These are phyloP conservation scores for Penicilliopsis zonata DNA, from an alignment of 495 filamentous ascomycete genomes.

Conservation along the genomic window DNA sequence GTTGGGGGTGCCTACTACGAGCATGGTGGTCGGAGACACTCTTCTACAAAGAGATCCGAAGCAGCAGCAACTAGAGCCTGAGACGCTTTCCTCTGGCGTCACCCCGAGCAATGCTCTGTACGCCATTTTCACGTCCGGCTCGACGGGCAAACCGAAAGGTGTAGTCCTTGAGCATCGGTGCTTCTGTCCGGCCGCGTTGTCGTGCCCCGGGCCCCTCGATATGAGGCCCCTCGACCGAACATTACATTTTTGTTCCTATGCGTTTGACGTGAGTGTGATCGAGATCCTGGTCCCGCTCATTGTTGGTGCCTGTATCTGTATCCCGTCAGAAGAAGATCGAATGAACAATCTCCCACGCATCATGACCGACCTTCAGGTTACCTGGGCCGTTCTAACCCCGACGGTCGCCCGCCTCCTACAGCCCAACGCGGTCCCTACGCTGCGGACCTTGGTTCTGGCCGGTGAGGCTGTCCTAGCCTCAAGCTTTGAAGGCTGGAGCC, in stretches of 20 bases:
- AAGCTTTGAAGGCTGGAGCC: slow-evolving; percentile 7
- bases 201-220: not conserved
- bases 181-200: slow-evolving; percentile 9
- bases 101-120: slow-evolving; percentile 3
- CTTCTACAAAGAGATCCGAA: too few relatives aligned
- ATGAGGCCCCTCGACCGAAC: slow-evolving; percentile 6
- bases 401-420: slow-evolving; percentile 23
- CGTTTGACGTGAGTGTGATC: slow-evolving; percentile 10
- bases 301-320: slow-evolving; percentile 18
- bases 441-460: slow-evolving; percentile 22
- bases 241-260: slow-evolving; percentile 9
- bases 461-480: slow-evolving; percentile 14
- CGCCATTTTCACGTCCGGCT: slow-evolving; percentile 24
- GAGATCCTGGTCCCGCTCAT: slow-evolving; percentile 13
- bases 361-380: slow-evolving; percentile 11
- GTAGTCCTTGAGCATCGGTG: slow-evolving; percentile 27
- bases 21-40: slow-evolving; percentile 1
- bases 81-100: not conserved
- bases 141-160: slow-evolving; percentile 29
- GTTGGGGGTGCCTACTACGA: not conserved
- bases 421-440: slow-evolving; percentile 13
- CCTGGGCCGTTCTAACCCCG: slow-evolving; percentile 27
- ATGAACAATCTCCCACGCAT: slow-evolving; percentile 14
- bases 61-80: too few relatives aligned
- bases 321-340: slow-evolving; percentile 12